Percentiles rank a stretch among this genome's conserved stretches.
Conservation (phyloP, 2,329 filamentous ascomycete species). For the Aspergillus udagawae region DNA sequence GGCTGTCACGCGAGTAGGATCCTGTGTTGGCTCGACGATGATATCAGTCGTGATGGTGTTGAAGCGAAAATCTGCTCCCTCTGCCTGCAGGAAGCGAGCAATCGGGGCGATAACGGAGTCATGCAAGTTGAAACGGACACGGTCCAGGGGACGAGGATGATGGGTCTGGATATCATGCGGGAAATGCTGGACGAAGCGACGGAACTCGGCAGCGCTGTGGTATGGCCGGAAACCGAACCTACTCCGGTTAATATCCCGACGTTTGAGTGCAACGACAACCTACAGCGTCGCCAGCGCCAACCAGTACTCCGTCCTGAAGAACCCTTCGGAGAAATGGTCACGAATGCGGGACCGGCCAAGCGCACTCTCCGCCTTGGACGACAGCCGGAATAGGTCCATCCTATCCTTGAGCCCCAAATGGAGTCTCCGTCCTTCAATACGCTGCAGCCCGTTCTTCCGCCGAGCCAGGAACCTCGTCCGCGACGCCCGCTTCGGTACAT, state of each 20-base stretch:
- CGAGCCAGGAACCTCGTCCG: constrained; percentile 13
- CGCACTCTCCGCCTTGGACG: constrained; percentile 12
- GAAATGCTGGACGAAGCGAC: constrained; percentile 20
- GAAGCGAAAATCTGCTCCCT: constrained; percentile 26
- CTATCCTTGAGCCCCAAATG: constrained; percentile 14
- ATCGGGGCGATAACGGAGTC: constrained; percentile 24
- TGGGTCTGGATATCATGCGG: constrained; percentile 17
- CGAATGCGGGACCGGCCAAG: constrained; percentile 14
- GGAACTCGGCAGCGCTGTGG: constrained; percentile 28
- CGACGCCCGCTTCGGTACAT: not conserved
- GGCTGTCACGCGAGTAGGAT: constrained; percentile 19
- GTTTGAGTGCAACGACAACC: not conserved
- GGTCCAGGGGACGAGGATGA: constrained; percentile 15
- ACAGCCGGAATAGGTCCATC: constrained; percentile 15
- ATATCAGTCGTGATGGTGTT: constrained; percentile 24
- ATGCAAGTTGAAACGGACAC: constrained; percentile 21
- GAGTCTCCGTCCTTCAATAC: constrained; percentile 6
- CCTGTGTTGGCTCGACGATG: constrained; percentile 10
- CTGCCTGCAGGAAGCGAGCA: constrained; percentile 18
- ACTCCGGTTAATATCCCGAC: not conserved
- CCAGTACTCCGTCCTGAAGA: constrained; percentile 27
- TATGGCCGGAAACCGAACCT: constrained; percentile 26
- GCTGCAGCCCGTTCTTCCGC: constrained; percentile 2
- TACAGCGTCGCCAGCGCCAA: constrained; percentile 21
- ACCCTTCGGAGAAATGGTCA: constrained; percentile 14